A percentile compares a stretch with the other conserved stretches of the same genome.
Evolutionary conservation across 2,329 filamentous ascomycete species (phyloP).

Genomic region (Penicillium sp.): DNA sequence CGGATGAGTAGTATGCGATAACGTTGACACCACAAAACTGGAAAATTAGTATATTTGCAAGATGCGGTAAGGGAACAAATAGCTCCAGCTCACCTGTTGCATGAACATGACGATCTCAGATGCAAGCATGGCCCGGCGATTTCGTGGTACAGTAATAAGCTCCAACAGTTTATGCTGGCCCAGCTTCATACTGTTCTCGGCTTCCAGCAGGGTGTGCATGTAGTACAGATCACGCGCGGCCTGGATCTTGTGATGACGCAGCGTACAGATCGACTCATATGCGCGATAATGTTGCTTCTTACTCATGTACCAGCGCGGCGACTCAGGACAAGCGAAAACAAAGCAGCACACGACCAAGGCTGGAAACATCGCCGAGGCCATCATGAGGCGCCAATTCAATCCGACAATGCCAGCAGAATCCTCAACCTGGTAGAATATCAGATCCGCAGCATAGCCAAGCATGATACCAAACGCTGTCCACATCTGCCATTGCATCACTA

Average conservation of each 20-base stretch:
- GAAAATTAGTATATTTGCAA: neutral
- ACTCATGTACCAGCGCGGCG: constrained; percentile 54
- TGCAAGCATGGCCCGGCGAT: constrained; percentile 64
- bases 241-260: constrained; percentile 49
- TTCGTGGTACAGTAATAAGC: constrained; percentile 64
- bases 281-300: constrained; percentile 47
- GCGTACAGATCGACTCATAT: constrained; percentile 47
- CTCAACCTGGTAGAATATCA: constrained; percentile 63
- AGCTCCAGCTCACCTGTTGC: constrained; percentile 56
- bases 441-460: constrained; percentile 63
- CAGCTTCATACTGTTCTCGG: constrained; percentile 60
- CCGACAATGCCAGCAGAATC: constrained; percentile 60
- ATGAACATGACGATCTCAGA: constrained; percentile 70
- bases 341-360: constrained; percentile 61
- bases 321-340: constrained; percentile 67
- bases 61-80: too few species aligned
- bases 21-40: constrained; percentile 57
- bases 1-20: constrained; percentile 64
- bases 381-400: constrained; percentile 70
- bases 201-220: constrained; percentile 60
- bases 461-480: constrained; percentile 57
- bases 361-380: constrained; percentile 68
- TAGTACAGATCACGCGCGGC: constrained; percentile 52
- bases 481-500: constrained; percentile 83
- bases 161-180: constrained; percentile 59